Base-by-base conservation (phyloP, 495 filamentous ascomycete genomes). In the Daldinia concentrica region DNA sequence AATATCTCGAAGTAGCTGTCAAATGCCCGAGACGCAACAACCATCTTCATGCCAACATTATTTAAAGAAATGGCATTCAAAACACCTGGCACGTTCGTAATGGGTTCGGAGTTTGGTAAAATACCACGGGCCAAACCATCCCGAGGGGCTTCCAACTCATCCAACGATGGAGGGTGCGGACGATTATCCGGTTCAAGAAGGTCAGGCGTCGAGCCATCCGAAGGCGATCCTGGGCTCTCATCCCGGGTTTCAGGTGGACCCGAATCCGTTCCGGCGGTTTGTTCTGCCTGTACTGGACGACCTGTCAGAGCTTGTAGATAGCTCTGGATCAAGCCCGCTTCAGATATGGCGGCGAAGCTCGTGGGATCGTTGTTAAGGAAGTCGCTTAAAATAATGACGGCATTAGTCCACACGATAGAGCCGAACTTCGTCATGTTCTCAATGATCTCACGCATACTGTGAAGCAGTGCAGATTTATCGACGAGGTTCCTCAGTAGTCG, bases 321-420 rank as follows among this genome's bases (percentile, higher is more conserved):
- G 60, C 88, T 92, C 76, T 90, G 90, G 66, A 93, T 93, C 58
- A 98, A 84, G 30, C 95, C 95, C 52, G 96, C 93, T 82, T 99
- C 96, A 17, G 91, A 92, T 71, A 99, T 94, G 17, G 97, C 93
- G 29, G 92, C 89, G 76, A 98, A 98, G 75, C 96, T 99, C 4
- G 96, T 98, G 2, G 96, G 96, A 74, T 99, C 96, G 76, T 98
- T 98, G 79, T 99, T 96, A 65, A 99, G 97, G 82, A 98, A 98
- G 74, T 90, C 95, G 79, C 92, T 95, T 29, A 98, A 84, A 71
- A 98, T 93, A 69, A 90, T 91, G 63, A 95, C 92, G 17, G 93
- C 91, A 75, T 92, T 91, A 62, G 93, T 96, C 96, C 96, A 99
- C 15, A 98, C 92, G 70, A 92, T 88, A 12, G 93, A 93, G 45